Conservation (phyloP, 1,139 yeast species). For the Sugiyamaella novakii region DNA sequence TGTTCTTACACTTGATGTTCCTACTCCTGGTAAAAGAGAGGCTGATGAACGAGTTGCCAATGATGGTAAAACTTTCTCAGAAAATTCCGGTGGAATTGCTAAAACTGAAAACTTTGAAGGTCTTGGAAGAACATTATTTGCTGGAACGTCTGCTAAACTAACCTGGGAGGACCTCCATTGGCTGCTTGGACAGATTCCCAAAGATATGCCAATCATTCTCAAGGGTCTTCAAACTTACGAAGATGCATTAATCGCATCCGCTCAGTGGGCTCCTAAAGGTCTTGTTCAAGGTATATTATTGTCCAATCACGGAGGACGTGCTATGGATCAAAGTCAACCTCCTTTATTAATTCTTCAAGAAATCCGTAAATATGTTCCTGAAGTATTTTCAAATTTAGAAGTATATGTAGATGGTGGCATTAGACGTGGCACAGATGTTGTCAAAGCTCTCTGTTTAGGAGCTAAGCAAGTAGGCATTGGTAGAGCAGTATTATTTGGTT, state of each 20-base stretch:
- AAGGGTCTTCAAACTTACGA: constrained; percentile 73
- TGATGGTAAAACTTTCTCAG: constrained; percentile 46
- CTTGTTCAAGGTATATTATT: constrained; percentile 52
- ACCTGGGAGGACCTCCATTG: constrained; percentile 66
- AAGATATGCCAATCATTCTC: constrained; percentile 63
- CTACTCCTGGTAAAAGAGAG: constrained; percentile 90
- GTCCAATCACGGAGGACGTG: constrained; percentile 71
- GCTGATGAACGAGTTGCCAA: constrained; percentile 57
- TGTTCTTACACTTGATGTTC: constrained; percentile 88
- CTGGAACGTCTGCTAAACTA: constrained; percentile 81
- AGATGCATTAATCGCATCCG: constrained; percentile 60
- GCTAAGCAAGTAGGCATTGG: constrained; percentile 84
- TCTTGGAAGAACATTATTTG: constrained; percentile 81
- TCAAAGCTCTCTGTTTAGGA: constrained; percentile 75
- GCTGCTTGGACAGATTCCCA: constrained; percentile 51
- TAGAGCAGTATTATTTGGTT: constrained; percentile 72
- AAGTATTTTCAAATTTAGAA: constrained; percentile 54
- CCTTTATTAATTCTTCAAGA: constrained; percentile 70
- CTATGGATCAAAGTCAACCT: constrained; percentile 68
- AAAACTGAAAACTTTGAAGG: constrained; percentile 71
- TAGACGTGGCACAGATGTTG: constrained; percentile 69
- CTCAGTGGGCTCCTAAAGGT: constrained; percentile 44
- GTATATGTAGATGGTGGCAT: constrained; percentile 79
- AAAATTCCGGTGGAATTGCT: constrained; percentile 46
- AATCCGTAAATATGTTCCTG: constrained; percentile 50